Base-by-base conservation (phyloP, 2,329 filamentous ascomycete species). In the Acephala macrosclerotiorum region DNA sequence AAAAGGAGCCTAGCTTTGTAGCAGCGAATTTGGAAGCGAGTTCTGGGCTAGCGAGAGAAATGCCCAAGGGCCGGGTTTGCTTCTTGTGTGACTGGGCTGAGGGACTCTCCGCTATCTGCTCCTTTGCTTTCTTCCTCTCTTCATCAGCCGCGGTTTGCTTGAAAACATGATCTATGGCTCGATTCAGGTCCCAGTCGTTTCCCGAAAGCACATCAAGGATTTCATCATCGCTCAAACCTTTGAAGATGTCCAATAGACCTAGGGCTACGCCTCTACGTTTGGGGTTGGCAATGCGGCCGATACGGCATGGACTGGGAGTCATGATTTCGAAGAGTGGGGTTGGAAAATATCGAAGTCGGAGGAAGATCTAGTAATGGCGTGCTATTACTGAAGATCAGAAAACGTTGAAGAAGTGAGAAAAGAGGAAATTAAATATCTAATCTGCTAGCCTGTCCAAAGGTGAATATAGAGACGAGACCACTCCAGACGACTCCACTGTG, bases 191-290 rank as follows among this genome's bases (percentile, higher is more conserved):
- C 40, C 40, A 42, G 16, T 42, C n/a, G 14, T 18, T 18, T 42
- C 14, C 6, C 18, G 16, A 6, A 18, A 42, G n/a, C n/a, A n/a
- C n/a, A n/a, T n/a, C n/a, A n/a, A n/a, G n/a, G n/a, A n/a, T n/a
- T n/a, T n/a, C n/a, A 42, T 42, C 16, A 3, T 42, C 2, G 8
- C 1, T 6, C 2, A 18, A 18, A 2, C 12, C 16, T 6, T 18
- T 6, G 16, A 2, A 18, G 2, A 42, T 42, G 16, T 6, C 40
- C 1, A 16, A 2, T 18, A 2, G 40, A n/a, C n/a, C n/a, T n/a
- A n/a, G n/a, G n/a, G n/a, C n/a, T n/a, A n/a, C 16, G 1, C 2
- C 16, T 18, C 12, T 2, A 6, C n/a, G 11, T 2, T 1, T 2
- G 16, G 16, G 40, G 12, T 42, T 18, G 40, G n/a, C n/a, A 42